phyloP scores from a whole-genome alignment of 139 green algal species.

The Tetratostichococcus sp. region DNA sequence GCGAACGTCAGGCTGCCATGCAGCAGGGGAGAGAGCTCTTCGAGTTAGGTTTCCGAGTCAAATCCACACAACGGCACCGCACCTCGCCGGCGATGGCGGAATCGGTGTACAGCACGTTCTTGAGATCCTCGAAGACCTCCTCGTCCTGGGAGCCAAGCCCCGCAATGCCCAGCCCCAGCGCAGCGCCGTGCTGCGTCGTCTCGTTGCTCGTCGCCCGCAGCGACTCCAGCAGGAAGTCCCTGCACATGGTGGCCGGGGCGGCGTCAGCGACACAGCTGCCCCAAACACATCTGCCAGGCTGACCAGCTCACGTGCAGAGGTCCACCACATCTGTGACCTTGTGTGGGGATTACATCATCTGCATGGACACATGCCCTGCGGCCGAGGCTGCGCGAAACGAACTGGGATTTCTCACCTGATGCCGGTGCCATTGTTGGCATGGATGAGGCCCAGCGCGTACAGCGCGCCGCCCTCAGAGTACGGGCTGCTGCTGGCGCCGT shows the following conservation, averaged over 20 bases:
- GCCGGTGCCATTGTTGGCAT: slow-evolving; percentile 82
- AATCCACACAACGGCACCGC: no score
- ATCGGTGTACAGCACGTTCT: slow-evolving; percentile 88
- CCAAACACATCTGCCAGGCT: no score
- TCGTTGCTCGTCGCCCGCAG: slow-evolving; percentile 81
- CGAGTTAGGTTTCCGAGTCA: no score
- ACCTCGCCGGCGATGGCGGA: slow-evolving; percentile 64
- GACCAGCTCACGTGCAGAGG: no score
- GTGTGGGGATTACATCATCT: no score
- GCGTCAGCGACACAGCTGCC: no score
- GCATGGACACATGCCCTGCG: no score
- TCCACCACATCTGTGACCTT: no score
- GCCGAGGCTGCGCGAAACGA: no score
- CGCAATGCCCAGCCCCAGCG: slow-evolving; percentile 91
- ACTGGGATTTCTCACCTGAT: no score
- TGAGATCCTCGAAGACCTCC: slow-evolving; percentile 93
- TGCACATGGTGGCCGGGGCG: background rate
- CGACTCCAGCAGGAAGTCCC: slow-evolving; percentile 79
- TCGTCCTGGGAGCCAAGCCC: slow-evolving; percentile 78
- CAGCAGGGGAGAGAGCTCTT: no score
- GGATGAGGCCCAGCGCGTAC: slow-evolving; percentile 96
- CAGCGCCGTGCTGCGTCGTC: slow-evolving; percentile 94
- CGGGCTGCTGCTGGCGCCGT: slow-evolving; percentile 44
- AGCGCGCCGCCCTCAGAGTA: slow-evolving; percentile 89
- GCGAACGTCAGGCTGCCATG: no score